Conservation (phyloP, 2,329 filamentous ascomycete species). For the Fusarium heterosporum region DNA sequence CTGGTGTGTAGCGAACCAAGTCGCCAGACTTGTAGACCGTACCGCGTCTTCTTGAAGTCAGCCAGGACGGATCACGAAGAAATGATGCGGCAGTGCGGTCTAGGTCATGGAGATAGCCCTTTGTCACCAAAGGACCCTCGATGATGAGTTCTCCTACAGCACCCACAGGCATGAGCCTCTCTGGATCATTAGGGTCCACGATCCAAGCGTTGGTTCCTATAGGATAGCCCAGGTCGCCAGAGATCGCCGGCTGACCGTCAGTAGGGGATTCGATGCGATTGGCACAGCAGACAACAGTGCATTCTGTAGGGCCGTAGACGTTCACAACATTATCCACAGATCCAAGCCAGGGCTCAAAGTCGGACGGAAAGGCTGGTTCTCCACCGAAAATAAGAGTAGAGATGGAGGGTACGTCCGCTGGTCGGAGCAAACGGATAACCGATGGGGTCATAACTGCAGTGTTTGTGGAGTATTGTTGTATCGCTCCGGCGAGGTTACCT, state of each 20-base stretch:
- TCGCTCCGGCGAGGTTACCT: constrained; percentile 1
- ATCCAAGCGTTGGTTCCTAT: constrained; percentile 26
- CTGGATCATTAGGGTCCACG: constrained; percentile 15
- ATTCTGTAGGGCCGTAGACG: constrained; percentile 9
- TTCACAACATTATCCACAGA: background rate
- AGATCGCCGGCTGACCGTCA: background rate
- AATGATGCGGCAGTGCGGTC: constrained; percentile 3
- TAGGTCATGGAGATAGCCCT: constrained; percentile 4
- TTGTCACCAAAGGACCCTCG: constrained; percentile 13
- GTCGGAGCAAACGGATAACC: background rate
- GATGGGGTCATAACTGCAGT: constrained; percentile 1
- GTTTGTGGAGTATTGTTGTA: background rate
- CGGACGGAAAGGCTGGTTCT: constrained; percentile 1
- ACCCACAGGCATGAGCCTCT: constrained; percentile 5
- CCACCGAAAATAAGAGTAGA: constrained; percentile 6
- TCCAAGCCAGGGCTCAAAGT: constrained; percentile 5
- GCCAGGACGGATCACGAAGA: constrained; percentile 5
- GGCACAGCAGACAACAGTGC: constrained; percentile 2
- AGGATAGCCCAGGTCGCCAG: constrained; percentile 6
- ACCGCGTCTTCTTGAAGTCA: background rate
- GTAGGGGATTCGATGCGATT: background rate
- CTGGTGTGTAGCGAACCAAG: constrained; percentile 52
- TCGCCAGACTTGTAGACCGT: constrained; percentile 61
- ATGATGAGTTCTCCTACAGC: constrained; percentile 16
- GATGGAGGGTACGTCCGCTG: background rate